These are phyloP conservation scores for Diplodia corticola DNA, from an alignment of 2,329 filamentous ascomycete genomes.

Conservation along the genomic window DNA sequence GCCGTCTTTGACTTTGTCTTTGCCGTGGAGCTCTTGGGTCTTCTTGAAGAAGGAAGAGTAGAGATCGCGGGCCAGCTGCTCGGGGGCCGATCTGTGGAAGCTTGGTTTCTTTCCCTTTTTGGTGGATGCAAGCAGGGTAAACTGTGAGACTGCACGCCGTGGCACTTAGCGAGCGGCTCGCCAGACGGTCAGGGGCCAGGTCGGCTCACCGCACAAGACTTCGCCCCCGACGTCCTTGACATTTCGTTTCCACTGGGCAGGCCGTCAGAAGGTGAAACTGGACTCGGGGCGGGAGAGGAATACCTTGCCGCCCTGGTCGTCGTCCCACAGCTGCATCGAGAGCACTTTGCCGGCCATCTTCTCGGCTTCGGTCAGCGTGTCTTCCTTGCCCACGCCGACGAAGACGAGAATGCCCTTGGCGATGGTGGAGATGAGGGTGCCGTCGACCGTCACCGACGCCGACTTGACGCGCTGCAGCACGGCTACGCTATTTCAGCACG, in stretches of 20 bases:
- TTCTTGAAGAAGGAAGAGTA: slow-evolving; percentile 83
- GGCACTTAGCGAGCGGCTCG: slow-evolving; percentile 24
- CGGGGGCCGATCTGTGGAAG: slow-evolving; percentile 83
- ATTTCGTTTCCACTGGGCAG: slow-evolving; percentile 77
- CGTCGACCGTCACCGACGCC: slow-evolving; percentile 92
- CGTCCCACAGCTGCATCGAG: slow-evolving; percentile 90
- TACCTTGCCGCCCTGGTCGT: slow-evolving; percentile 69
- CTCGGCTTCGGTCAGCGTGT: slow-evolving; percentile 86
- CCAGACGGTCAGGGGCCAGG: background rate
- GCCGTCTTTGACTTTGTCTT: slow-evolving; percentile 85
- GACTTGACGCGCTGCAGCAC: slow-evolving; percentile 93
- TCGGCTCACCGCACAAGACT: slow-evolving; percentile 78
- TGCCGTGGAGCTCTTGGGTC: slow-evolving; percentile 69
- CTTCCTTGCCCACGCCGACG: slow-evolving; percentile 85
- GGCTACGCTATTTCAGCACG: slow-evolving; percentile 55
- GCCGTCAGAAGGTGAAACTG: slow-evolving; percentile 23
- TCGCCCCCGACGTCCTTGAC: slow-evolving; percentile 89
- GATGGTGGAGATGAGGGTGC: slow-evolving; percentile 85
- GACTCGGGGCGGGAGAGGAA: background rate
- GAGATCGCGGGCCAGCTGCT: slow-evolving; percentile 73
- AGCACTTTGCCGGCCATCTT: slow-evolving; percentile 80
- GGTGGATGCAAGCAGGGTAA: slow-evolving; percentile 88
- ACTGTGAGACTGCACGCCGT: slow-evolving; percentile 75
- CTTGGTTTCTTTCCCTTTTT: slow-evolving; percentile 95
- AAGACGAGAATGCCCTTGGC: slow-evolving; percentile 88